Evolutionary conservation across 2,329 filamentous ascomycete genomes (phyloP), one percentile per base, ranked within the genome.

Genomic region (Dothideomycetes sp.): DNA sequence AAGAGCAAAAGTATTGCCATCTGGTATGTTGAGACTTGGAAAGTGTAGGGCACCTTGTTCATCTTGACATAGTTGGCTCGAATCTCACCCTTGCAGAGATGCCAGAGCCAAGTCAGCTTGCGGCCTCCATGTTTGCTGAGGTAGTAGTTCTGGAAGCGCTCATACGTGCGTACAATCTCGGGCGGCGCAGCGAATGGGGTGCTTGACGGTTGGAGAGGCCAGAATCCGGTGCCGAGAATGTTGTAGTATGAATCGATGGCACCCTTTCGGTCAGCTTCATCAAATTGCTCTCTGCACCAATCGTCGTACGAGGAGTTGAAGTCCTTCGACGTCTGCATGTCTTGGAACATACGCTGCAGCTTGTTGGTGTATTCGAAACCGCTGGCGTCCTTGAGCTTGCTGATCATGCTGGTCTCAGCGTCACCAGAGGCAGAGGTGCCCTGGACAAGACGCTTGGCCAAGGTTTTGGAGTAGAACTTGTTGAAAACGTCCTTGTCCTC

Each of bases 401-500:
- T 88, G 63, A 98, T 98, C 91, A 98, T 98, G 67, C 86, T 95
- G 0, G 87, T 95, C 69, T 98, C 91, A 1, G 91, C 89, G 64
- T 98, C 91, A 52, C 94, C 88, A 2, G 88, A 95, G 3, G 91
- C 91, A 0, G 91, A 96, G 59, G 83, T 95, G 60, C 84, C 87
- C 62, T 95, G 86, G 13, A 98, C 91, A 41, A 98, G 69, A 54
- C 91, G 86, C 61, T 94, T 86, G 35, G 91, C 91, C 53, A 98
- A 69, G 81, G 94, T 94, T 48, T 88, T 84, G 2, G 89, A 94
- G 66, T 98, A 98, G 65, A 95, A 98, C 63, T 96, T 98, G 63
- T 96, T 91, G 74, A 98, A 98, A 4, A 98, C 93, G 57, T 98
- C 91, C 71, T 98, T 98, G 65, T 98, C 93, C 60, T 98, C 91